Evolutionary conservation across 2,329 filamentous ascomycete genomes (phyloP).

Genomic region (Curvularia spicifera): DNA sequence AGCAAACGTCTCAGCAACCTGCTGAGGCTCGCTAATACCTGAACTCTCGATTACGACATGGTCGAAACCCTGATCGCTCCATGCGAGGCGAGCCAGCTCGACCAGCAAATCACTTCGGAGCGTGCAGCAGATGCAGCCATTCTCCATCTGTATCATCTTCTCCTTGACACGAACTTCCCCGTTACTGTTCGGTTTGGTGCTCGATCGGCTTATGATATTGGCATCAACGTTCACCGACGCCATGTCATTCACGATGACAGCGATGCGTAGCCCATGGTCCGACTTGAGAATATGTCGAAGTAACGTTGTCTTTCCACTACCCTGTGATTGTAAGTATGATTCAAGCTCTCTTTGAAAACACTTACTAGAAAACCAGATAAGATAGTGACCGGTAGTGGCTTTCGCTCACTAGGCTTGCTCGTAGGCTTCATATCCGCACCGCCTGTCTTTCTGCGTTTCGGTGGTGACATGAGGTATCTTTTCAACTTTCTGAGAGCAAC

Average conservation of each 20-base stretch:
- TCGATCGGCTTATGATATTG: conserved; percentile 60
- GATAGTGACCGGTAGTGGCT: conserved; percentile 63
- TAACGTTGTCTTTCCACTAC: conserved; percentile 74
- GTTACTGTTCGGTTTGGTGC: conserved; percentile 10
- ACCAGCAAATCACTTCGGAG: conserved; percentile 73
- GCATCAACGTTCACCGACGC: conserved; percentile 67
- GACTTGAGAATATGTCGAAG: conserved; percentile 71
- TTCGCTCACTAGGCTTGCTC: conserved; percentile 19
- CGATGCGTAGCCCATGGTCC: conserved; percentile 71
- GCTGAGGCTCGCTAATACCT: conserved; percentile 74
- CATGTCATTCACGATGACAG: conserved; percentile 77
- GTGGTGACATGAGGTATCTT: conserved; percentile 23
- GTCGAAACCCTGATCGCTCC: conserved; percentile 66
- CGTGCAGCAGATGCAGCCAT: conserved; percentile 75
- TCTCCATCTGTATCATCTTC: conserved; percentile 71
- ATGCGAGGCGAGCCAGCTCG: conserved; percentile 69
- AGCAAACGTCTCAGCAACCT: conserved; percentile 76
- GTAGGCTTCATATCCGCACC: conserved; percentile 15
- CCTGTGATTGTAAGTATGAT: conserved; percentile 52
- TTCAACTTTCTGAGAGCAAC: background rate
- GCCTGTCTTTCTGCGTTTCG: conserved; percentile 30
- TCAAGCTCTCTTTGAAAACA: background rate
- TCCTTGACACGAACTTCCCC: conserved; percentile 63
- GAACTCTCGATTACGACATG: conserved; percentile 76
- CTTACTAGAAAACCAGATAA: conserved; percentile 65